Evolutionary conservation across 2,329 filamentous ascomycete genomes (phyloP), one percentile per base, ranked within the genome.

Genomic region (Teratosphaeria gauchensis): DNA sequence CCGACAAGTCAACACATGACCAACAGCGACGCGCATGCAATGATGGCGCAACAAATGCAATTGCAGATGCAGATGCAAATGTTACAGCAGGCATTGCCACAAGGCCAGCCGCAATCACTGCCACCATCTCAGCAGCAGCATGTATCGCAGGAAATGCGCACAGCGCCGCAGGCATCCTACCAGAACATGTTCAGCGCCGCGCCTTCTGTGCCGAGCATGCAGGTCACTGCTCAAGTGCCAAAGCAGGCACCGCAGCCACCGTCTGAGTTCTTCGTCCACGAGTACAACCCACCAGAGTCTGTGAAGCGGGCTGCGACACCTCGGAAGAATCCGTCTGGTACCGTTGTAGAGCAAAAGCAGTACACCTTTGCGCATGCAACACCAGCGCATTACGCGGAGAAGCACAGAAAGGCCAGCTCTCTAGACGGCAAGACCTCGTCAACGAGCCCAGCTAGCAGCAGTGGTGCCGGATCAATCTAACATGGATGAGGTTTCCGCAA

Each of bases 281-380:
- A 79, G 61, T 79, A 79, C 64, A 73, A 68, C 32, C 76, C 77
- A 24, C 76, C 77, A 21, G 70, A 74, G 16, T 72, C 72, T n/a
- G 62, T 71, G 4, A 75, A 73, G 52, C 63, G 65, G 24, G 62
- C 65, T n/a, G 63, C 66, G 7, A 68, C 65, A 14, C 68, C 68
- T 16, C 64, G 71, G 4, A 71, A 68, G 59, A 54, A 69, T 66
- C 52, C 52, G 16, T 16, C 42, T 19, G 19, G 42, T 11, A 19
- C 16, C 6, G 71, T 61, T 64, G 56, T 60, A 9, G 69, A 71
- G 51, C 61, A 58, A 21, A 79, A 78, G 67, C 77, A 71, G 59
- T 80, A 77, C 63, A 75, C 76, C 16, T 80, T 80, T 58, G 74
- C 76, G 53, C 78, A 78, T 54, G 74, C 77, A 58, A 74, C 74